Evolutionary conservation across 768 basidiomycete genomes (phyloP).

Genomic region (Serpula lacrymans): DNA sequence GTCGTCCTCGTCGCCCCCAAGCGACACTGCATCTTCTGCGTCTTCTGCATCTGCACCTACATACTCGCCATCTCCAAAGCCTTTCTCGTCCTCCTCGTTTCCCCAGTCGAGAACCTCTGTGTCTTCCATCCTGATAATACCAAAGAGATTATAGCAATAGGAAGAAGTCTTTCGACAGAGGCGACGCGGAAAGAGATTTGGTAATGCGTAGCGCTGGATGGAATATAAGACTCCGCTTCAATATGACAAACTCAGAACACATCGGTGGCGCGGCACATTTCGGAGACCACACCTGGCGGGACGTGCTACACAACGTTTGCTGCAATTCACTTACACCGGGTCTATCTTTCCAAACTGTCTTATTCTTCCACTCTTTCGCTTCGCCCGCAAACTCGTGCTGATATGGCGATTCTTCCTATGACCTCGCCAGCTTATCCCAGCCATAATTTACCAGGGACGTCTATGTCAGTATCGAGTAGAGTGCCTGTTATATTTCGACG

Average conservation of each 20-base stretch:
- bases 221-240: no score
- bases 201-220: constrained; percentile 5
- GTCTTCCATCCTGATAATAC: no score
- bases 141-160: constrained; percentile 6
- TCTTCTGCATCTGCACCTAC: constrained; percentile 33
- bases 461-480: constrained; percentile 41
- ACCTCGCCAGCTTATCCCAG: constrained; percentile 22
- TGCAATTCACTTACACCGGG: not conserved
- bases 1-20: constrained; percentile 72
- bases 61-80: constrained; percentile 42
- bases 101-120: constrained; percentile 72
- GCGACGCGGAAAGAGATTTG: constrained; percentile 15
- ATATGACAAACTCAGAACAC: no score
- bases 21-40: constrained; percentile 63
- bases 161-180: constrained; percentile 11
- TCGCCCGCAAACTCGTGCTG: constrained; percentile 14
- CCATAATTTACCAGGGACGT: constrained; percentile 10
- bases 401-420: constrained; percentile 32
- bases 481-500: constrained; percentile 80
- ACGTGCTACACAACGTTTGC: not conserved
- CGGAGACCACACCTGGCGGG: not conserved
- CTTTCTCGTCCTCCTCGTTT: constrained; percentile 44
- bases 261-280: no score
- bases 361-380: constrained; percentile 10
- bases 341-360: constrained; percentile 12